phyloP scores from a whole-genome alignment of 441 rosid genomes.

The Syzygium syzygioides region DNA sequence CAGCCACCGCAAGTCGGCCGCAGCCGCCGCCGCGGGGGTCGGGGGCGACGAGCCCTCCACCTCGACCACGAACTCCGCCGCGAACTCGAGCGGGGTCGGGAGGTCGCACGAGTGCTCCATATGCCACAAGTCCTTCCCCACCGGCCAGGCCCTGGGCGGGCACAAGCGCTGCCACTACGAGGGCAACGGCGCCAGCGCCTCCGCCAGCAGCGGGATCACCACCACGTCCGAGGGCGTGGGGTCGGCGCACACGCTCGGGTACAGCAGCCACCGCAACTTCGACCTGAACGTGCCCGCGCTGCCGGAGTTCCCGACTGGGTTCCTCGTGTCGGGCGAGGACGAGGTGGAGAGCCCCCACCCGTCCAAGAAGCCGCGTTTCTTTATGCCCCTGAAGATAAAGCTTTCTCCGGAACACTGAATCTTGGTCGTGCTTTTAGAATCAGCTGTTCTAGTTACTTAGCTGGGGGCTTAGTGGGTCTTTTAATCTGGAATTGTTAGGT shows the following conservation, averaged over 20 bases:
- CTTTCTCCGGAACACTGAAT: not conserved
- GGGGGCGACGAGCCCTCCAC: conserved; percentile 29
- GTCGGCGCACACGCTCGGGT: conserved; percentile 29
- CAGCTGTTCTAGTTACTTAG: not conserved
- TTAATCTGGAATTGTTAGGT: not conserved
- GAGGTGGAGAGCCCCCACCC: conserved; percentile 85
- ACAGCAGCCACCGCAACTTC: conserved; percentile 26
- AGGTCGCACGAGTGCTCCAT: not conserved
- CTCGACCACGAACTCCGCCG: conserved; percentile 17
- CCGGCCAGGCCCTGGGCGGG: conserved; percentile 22
- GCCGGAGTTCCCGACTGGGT: conserved; percentile 39
- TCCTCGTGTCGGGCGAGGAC: conserved; percentile 53
- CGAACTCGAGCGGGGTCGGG: not conserved
- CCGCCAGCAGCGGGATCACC: conserved; percentile 2
- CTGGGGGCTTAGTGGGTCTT: not conserved
- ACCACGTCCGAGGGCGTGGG: conserved; percentile 54
- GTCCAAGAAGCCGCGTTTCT: conserved; percentile 48
- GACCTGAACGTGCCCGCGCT: conserved; percentile 56
- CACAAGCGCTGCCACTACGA: conserved; percentile 25
- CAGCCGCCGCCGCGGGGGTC: not conserved
- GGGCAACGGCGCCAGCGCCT: conserved; percentile 9
- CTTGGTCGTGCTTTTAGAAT: not conserved
- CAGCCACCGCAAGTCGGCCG: conserved; percentile 56
- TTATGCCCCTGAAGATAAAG: not conserved
- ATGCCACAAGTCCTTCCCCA: conserved; percentile 10